Percentiles rank a stretch among this genome's conserved stretches.
Evolutionary conservation across 208 protist species (phyloP).

Genomic region (Jaenimonas drosophilae): DNA sequence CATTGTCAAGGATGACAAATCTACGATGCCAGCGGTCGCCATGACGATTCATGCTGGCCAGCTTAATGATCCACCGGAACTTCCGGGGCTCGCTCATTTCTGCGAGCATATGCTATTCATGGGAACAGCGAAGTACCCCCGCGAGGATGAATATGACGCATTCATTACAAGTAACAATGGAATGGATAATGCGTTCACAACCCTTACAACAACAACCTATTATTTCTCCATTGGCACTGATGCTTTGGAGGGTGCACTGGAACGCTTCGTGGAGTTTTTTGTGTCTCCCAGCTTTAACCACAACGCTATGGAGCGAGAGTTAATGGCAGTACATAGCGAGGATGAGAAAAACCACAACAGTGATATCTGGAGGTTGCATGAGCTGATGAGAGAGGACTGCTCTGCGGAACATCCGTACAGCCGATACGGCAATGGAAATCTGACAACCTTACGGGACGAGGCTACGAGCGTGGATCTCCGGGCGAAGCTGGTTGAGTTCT

Average conservation of each 20-base stretch:
- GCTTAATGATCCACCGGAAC: slow-evolving; percentile 44
- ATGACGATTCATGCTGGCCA: slow-evolving; percentile 67
- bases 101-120: slow-evolving; percentile 94
- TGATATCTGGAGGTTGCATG: slow-evolving; percentile 73
- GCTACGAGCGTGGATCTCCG: slow-evolving; percentile 46
- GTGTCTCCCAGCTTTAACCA: slow-evolving; percentile 80
- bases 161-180: slow-evolving; percentile 72
- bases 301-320: slow-evolving; percentile 68
- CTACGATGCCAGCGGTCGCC: slow-evolving; percentile 45
- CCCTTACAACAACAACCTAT: slow-evolving; percentile 67
- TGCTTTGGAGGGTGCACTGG: slow-evolving; percentile 72
- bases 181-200: slow-evolving; percentile 82
- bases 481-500: slow-evolving; percentile 48
- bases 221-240: slow-evolving; percentile 75
- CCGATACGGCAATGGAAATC: slow-evolving; percentile 87
- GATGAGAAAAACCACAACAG: slow-evolving; percentile 86
- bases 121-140: slow-evolving; percentile 88
- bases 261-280: slow-evolving; percentile 93
- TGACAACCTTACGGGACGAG: slow-evolving; percentile 60
- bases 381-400: slow-evolving; percentile 46
- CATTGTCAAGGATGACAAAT: slow-evolving; percentile 53
- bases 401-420: slow-evolving; percentile 52
- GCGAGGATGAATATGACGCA: slow-evolving; percentile 77
- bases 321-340: slow-evolving; percentile 91
- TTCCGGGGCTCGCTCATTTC: slow-evolving; percentile 87